Evolutionary conservation across 176 grass and related monocot genomes (phyloP), one percentile per base, ranked within the genome.

Genomic region (Phragmites australis): DNA sequence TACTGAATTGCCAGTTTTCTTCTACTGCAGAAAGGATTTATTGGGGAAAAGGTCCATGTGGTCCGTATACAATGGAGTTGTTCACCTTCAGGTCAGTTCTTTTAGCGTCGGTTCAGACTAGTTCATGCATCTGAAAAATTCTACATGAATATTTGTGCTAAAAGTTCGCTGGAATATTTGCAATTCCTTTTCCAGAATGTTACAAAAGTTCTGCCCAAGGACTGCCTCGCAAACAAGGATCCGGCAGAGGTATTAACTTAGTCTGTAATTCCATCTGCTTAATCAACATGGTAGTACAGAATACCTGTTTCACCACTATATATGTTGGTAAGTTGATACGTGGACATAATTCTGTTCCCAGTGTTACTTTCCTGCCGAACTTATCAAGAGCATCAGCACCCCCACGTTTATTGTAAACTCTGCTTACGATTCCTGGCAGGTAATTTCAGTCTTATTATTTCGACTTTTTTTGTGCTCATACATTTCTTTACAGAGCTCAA

Each of bases 61-160:
- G 44, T 78, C 89, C 58, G 60, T 75, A 26, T 97, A 71, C 49
- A 51, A 46, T 41, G 86, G 84, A 37, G 84, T 91, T 17, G 73
- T 93, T 69, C 88, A 80, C 18, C 91, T 97, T 59, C 91, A 97
- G 94, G 88, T 97, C 67, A 76, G 53, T n/a, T n/a, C n/a, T n/a
- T n/a, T 63, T 29, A 2, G 9, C 41, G n/a, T 31, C 44, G 30
- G 60, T 64, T 61, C 17, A 13, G 7, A 31, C 14, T 61, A 16
- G 6, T 18, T 5, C 6, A 30, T 29, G 43, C 9, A 19, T 11
- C 45, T 49, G 19, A 70, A 30, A 2, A 48, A 46, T 6, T 6
- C 44, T 30, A 31, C 5, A 43, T 43, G 41, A 43, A 8, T 43
- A 9, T 43, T 43, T 9, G 9, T 43, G 9, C 41, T n/a, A n/a